These are phyloP conservation scores for Colletotrichum godetiae DNA, from an alignment of 2,329 filamentous ascomycete species.

Conservation along the genomic window DNA sequence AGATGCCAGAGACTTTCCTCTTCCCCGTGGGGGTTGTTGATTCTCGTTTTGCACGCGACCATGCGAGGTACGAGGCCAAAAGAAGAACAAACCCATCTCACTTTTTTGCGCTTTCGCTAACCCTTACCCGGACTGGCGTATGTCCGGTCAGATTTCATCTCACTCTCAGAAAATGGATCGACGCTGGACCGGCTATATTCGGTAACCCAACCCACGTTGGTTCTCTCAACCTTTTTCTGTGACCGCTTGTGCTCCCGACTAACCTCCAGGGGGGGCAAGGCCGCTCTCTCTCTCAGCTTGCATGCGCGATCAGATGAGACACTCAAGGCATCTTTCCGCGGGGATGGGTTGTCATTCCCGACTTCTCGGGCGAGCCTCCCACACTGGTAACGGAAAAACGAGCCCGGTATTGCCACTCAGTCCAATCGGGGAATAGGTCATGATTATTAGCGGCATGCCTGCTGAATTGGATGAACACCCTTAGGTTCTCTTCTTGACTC, in stretches of 20 bases:
- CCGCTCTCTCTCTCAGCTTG: slow-evolving; percentile 1
- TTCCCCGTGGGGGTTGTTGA: background rate
- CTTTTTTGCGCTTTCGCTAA: background rate
- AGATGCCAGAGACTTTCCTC: background rate
- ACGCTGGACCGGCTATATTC: slow-evolving; percentile 24
- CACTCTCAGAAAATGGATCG: slow-evolving; percentile 1
- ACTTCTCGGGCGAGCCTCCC: slow-evolving; percentile 12
- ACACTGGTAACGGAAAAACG: background rate
- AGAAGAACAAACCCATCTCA: background rate
- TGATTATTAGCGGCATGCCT: background rate
- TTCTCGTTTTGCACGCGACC: background rate
- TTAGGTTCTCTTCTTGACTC: background rate
- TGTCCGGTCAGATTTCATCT: background rate
- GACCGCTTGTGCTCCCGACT: background rate
- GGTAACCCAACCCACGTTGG: slow-evolving; percentile 6
- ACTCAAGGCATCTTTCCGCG: background rate
- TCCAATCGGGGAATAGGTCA: slow-evolving; percentile 32
- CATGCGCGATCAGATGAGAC: slow-evolving; percentile 9
- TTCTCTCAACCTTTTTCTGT: background rate
- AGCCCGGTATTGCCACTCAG: slow-evolving; percentile 1
- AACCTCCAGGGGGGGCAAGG: background rate
- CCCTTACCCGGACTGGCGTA: background rate
- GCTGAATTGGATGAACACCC: slow-evolving; percentile 6
- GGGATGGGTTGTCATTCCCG: background rate
- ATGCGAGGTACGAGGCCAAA: background rate